A percentile compares a stretch with the other conserved stretches of the same genome.
Conservation (phyloP, 176 grass and related monocot species). For the Hsuehochloa calcarea region DNA sequence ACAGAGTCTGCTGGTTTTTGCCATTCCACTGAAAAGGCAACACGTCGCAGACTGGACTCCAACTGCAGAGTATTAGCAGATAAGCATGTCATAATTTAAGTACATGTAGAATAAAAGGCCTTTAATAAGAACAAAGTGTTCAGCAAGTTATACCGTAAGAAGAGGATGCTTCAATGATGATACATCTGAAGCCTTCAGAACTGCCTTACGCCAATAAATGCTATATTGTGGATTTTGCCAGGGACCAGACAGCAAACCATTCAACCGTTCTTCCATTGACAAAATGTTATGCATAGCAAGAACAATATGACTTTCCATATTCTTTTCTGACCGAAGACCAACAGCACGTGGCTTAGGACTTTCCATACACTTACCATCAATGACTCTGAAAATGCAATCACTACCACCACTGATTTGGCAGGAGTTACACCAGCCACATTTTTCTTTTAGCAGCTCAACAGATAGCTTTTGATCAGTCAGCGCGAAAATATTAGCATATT, state of each 20-base stretch:
- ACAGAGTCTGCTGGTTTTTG: conserved; percentile 80
- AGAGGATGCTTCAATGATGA: conserved; percentile 70
- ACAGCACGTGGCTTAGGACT: conserved; percentile 19
- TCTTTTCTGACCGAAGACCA: conserved; percentile 49
- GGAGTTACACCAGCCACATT: conserved; percentile 93
- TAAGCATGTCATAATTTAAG: conserved; percentile 17
- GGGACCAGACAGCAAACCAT: conserved; percentile 78
- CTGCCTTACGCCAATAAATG: conserved; percentile 65
- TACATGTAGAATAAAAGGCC: conserved; percentile 8
- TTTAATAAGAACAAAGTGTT: conserved; percentile 10
- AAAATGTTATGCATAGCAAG: conserved; percentile 60
- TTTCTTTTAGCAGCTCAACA: conserved; percentile 73
- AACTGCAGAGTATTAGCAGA: conserved; percentile 53
- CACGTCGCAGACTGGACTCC: conserved; percentile 72
- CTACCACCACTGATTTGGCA: conserved; percentile 63
- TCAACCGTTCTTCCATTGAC: conserved; percentile 75
- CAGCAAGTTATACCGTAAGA: conserved; percentile 53
- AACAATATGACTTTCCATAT: conserved; percentile 63
- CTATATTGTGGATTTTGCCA: conserved; percentile 89
- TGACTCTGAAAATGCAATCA: conserved; percentile 74
- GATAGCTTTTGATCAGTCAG: conserved; percentile 67
- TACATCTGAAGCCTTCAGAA: conserved; percentile 66
- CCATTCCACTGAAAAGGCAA: conserved; percentile 77
- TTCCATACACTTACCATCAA: conserved; percentile 43
- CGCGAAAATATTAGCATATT: conserved; percentile 58